Percentiles rank a stretch among this genome's conserved stretches.
Conservation (phyloP, 257 asterid species). For the Plantago ovata region DNA sequence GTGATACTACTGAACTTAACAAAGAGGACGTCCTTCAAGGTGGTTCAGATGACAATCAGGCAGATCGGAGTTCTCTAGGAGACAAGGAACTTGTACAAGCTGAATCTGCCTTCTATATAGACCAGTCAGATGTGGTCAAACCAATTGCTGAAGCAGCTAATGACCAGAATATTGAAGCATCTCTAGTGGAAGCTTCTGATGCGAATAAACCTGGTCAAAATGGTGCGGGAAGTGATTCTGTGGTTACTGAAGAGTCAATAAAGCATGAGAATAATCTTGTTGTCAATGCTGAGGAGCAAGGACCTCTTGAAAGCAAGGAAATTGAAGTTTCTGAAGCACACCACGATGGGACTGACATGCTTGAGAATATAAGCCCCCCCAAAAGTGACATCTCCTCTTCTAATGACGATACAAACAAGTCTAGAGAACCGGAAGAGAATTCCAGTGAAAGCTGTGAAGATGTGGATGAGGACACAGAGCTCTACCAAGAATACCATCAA, state of each 20-base stretch:
- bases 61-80: slow-evolving; percentile 14
- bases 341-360: slow-evolving; percentile 14
- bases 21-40: slow-evolving; percentile 21
- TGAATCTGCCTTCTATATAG: slow-evolving; percentile 18
- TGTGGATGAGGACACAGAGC: slow-evolving; percentile 35
- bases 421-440: slow-evolving; percentile 26
- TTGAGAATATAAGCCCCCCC: slow-evolving; percentile 17
- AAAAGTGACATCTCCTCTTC: slow-evolving; percentile 19
- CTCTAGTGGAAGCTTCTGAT: slow-evolving; percentile 27
- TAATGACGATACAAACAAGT: slow-evolving; percentile 15
- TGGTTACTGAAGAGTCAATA: slow-evolving; percentile 24
- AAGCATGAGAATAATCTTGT: slow-evolving; percentile 17
- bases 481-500: slow-evolving; percentile 23
- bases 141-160: slow-evolving; percentile 18
- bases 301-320: slow-evolving; percentile 20
- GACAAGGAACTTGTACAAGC: slow-evolving; percentile 26
- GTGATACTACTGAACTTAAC: slow-evolving; percentile 24
- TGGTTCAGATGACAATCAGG: slow-evolving; percentile 18
- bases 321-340: slow-evolving; percentile 23
- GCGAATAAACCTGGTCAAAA: slow-evolving; percentile 27
- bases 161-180: slow-evolving; percentile 23
- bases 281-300: slow-evolving; percentile 20
- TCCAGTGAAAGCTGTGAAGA: slow-evolving; percentile 16
- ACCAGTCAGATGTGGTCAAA: slow-evolving; percentile 19
- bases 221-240: slow-evolving; percentile 22